Percentiles rank a stretch among this genome's conserved stretches.
phyloP scores from a whole-genome alignment of 192 early-diverging fungal species.

The Spizellomyces punctatus region DNA sequence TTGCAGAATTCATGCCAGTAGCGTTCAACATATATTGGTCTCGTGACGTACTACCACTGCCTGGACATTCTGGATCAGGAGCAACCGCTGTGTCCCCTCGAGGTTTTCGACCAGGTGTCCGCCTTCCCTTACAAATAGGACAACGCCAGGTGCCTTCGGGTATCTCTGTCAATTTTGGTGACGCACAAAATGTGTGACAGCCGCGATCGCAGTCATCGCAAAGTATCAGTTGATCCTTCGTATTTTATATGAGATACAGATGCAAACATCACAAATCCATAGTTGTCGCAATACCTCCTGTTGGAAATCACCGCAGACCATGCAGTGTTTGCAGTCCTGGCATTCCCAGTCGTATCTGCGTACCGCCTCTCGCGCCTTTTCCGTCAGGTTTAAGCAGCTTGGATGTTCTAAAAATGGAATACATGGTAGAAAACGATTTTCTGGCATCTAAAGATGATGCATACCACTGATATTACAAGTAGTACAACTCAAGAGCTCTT shows the following conservation, averaged over 20 bases:
- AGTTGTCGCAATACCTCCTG: conserved; percentile 42
- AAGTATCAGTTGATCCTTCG: conserved; percentile 45
- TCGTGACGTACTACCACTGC: no score
- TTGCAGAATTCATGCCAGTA: not conserved
- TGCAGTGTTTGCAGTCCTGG: conserved; percentile 28
- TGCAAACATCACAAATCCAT: conserved; percentile 55
- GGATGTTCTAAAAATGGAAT: conserved; percentile 4
- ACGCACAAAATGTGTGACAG: conserved; percentile 52
- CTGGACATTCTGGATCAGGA: not conserved
- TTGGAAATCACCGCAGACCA: conserved; percentile 11
- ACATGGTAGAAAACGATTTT: not conserved
- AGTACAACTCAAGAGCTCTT: conserved; percentile 14
- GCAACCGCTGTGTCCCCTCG: not conserved
- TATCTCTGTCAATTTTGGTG: conserved; percentile 38
- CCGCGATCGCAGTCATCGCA: conserved; percentile 61
- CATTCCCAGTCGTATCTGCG: conserved; percentile 26
- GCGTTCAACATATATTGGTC: no score
- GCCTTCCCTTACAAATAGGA: conserved; percentile 9
- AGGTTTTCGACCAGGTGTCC: not conserved
- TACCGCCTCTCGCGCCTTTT: conserved; percentile 13
- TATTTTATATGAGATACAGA: conserved; percentile 40
- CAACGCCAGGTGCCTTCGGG: conserved; percentile 43
- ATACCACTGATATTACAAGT: conserved; percentile 24
- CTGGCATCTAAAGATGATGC: not conserved
- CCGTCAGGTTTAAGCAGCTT: conserved; percentile 13